A percentile compares a stretch with the other conserved stretches of the same genome.
phyloP scores from a whole-genome alignment of 139 green algal species.

The Tetraselmis chui region DNA sequence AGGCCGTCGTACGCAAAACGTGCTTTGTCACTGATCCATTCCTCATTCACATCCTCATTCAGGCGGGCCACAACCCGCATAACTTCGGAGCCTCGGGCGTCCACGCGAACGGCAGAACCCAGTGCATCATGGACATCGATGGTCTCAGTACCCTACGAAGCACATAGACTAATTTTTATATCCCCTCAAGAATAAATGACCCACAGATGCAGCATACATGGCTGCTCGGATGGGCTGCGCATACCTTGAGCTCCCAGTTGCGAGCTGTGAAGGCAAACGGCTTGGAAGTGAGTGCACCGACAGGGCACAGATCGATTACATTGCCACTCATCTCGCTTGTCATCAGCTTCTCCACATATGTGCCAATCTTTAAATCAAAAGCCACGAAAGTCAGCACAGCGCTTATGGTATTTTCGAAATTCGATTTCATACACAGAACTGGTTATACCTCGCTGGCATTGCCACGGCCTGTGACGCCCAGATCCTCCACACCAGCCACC shows the following conservation, averaged over 20 bases:
- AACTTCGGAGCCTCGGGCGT: conserved; percentile 74
- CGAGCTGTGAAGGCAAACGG: conserved; percentile 93
- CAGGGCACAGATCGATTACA: conserved; percentile 97
- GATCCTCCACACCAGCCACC: conserved; percentile 85
- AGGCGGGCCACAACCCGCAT: conserved; percentile 90
- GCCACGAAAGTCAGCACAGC: too few relatives aligned
- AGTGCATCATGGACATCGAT: conserved; percentile 90
- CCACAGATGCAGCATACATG: too few relatives aligned
- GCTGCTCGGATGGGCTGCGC: too few relatives aligned
- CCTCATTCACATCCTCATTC: conserved; percentile 97
- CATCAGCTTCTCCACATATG: conserved; percentile 92
- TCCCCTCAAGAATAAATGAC: too few relatives aligned
- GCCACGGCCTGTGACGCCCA: conserved; percentile 89
- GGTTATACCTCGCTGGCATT: conserved; percentile 50
- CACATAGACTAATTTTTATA: neutral
- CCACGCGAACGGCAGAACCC: conserved; percentile 83
- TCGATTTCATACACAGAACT: too few relatives aligned
- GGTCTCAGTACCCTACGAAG: conserved; percentile 66
- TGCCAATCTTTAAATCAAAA: conserved; percentile 68
- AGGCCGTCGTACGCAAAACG: conserved; percentile 96
- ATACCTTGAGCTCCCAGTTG: conserved; percentile 84
- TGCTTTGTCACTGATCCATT: conserved; percentile 96
- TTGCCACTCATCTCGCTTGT: conserved; percentile 90
- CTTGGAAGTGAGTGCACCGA: conserved; percentile 95
- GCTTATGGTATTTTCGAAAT: too few relatives aligned